A percentile compares a stretch with the other conserved stretches of the same genome.
These are phyloP conservation scores for Colletotrichum siamense DNA, from an alignment of 2,329 filamentous ascomycete species.

Conservation along the genomic window DNA sequence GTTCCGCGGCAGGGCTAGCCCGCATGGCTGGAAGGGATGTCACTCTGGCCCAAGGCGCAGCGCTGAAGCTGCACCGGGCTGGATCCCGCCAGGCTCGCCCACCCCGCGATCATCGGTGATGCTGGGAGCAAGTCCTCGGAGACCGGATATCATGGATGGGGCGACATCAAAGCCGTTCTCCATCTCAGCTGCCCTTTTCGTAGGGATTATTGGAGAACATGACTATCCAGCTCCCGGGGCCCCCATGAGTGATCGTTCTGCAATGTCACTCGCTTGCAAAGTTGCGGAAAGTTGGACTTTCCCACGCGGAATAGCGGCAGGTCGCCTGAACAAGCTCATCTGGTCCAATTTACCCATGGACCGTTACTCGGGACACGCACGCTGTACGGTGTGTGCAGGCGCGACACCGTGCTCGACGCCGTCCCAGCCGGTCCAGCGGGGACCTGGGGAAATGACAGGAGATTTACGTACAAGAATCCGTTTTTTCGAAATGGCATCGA, in stretches of 20 bases:
- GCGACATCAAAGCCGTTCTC: background rate
- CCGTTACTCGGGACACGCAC: background rate
- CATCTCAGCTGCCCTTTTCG: background rate
- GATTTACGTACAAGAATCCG: conserved; percentile 15
- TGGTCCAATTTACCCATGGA: background rate
- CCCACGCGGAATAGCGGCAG: background rate
- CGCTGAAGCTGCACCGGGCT: background rate
- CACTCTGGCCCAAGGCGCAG: background rate
- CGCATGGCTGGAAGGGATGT: background rate
- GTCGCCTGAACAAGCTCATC: background rate
- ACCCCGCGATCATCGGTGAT: background rate
- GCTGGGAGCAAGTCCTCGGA: background rate
- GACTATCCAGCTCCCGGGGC: background rate
- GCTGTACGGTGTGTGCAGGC: background rate
- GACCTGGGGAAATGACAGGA: conserved; percentile 1
- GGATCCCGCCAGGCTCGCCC: background rate
- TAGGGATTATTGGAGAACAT: background rate
- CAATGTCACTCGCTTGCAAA: background rate
- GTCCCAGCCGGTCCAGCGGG: background rate
- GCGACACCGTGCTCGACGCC: background rate
- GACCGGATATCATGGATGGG: conserved; percentile 5
- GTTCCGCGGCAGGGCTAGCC: conserved; percentile 11
- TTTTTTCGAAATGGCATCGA: background rate
- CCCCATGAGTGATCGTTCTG: background rate
- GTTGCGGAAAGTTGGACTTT: background rate